phyloP scores from a whole-genome alignment of 345 rosid genomes.

The Populus pruinosa region DNA sequence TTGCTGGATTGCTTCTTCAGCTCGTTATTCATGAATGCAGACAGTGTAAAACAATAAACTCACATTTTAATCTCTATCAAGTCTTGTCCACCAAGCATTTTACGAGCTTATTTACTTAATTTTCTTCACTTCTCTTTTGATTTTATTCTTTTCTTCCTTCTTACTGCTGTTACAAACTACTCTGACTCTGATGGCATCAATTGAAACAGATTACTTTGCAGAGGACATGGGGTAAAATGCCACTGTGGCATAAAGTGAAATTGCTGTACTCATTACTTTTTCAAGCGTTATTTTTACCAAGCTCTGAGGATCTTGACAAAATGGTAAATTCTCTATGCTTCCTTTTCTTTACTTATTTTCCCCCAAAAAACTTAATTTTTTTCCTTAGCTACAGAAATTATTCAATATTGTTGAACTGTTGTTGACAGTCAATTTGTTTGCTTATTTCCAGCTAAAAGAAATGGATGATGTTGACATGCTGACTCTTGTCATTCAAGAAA shows the following conservation, averaged over 20 bases:
- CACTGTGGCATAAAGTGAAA: constrained; percentile 82
- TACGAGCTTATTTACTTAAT: background rate
- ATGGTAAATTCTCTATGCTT: constrained; percentile 39
- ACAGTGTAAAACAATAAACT: background rate
- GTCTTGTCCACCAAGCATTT: background rate
- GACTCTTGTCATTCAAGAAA: constrained; percentile 94
- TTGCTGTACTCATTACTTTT: constrained; percentile 56
- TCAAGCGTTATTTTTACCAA: constrained; percentile 83
- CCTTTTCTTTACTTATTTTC: background rate
- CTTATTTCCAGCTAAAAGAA: constrained; percentile 65
- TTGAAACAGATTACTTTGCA: constrained; percentile 62
- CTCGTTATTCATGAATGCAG: background rate
- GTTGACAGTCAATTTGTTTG: constrained; percentile 15
- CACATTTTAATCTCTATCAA: background rate
- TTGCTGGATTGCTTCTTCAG: background rate
- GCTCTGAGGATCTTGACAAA: constrained; percentile 69
- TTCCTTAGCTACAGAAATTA: background rate
- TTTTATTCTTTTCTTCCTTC: background rate
- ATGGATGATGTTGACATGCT: constrained; percentile 92
- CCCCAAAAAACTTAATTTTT: background rate
- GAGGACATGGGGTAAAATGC: constrained; percentile 87
- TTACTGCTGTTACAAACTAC: background rate
- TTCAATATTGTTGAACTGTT: constrained; percentile 9
- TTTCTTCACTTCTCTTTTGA: background rate
- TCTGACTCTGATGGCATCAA: background rate